Conservation (phyloP, 768 basidiomycete genomes). For the Candolleomyces eurysporus region DNA sequence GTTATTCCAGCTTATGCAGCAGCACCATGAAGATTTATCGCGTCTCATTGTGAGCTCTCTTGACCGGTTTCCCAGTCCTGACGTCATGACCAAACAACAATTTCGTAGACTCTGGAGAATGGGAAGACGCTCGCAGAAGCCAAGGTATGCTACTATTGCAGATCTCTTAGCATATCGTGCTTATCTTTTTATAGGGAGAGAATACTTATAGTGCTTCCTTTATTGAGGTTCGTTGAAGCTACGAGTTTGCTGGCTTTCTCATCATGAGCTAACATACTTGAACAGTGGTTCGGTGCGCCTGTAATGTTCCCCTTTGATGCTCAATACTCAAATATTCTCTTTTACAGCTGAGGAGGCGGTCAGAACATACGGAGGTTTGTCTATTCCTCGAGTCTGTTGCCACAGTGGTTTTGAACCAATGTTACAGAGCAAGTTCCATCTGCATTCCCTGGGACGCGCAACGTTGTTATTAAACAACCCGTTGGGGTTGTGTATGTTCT, state of each 20-base stretch:
- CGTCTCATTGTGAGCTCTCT: constrained; percentile 69
- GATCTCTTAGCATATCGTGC: background rate
- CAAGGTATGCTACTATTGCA: constrained; percentile 45
- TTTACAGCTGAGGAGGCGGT: constrained; percentile 84
- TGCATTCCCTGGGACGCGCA: constrained; percentile 63
- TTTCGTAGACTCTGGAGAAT: constrained; percentile 83
- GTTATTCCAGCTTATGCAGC: constrained; percentile 73
- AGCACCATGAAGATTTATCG: constrained; percentile 83
- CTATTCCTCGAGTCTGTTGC: background rate
- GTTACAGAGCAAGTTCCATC: constrained; percentile 79
- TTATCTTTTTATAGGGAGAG: constrained; percentile 59
- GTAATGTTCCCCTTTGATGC: background rate
- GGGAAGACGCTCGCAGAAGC: constrained; percentile 88
- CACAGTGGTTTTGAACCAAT: background rate
- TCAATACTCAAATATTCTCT: too few species aligned
- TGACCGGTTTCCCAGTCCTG: constrained; percentile 8
- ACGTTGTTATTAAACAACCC: constrained; percentile 92
- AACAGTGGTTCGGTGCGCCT: constrained; percentile 76
- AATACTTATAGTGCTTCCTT: constrained; percentile 83
- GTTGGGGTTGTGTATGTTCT: constrained; percentile 54
- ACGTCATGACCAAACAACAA: constrained; percentile 22
- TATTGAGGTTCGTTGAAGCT: constrained; percentile 56
- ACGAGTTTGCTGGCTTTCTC: too few species aligned
- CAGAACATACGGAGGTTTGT: constrained; percentile 81
- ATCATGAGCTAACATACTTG: too few species aligned